Evolutionary conservation across 208 protist genomes (phyloP), one percentile per base, ranked within the genome.

Genomic region (Trypanosoma cruzi): DNA sequence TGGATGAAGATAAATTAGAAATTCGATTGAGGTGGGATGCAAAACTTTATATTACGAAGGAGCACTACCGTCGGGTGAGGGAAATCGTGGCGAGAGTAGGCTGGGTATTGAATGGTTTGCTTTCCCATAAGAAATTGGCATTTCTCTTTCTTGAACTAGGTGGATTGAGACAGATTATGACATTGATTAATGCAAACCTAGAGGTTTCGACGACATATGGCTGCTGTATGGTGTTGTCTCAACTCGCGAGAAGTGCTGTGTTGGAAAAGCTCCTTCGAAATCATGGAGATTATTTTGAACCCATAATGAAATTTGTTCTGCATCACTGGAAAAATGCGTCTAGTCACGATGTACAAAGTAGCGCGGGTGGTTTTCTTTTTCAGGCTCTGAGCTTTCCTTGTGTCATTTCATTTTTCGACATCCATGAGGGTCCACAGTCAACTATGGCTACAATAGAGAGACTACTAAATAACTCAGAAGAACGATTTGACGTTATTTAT

Each of bases 181-280:
- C 54, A 18, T 42, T 92, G 18, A 71, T 84, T 22, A 62, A 83
- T 37, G 78, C 69, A 18, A 62, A 73, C 34, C 32, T 83, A 22
- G 80, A 85, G 14, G 64, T 80, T 16, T 65, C 82, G 57, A 89
- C 72, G 0, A 85, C 72, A 4, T 89, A 94, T 68, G 77, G 86
- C 6, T 93, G 85, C 54, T 80, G 81, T 64, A 82, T 93, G 40
- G 79, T 96, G 20, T 64, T 96, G 28, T 81, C 85, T 46, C 85
- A 86, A 48, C 52, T 96, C 26, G 77, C 85, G 5, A 86, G 79
- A 61, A 69, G 64, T 13, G 37, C 77, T 31, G 78, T 94, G 20
- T 92, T 96, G 65, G 91, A 93, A 59, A 85, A 90, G 36, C 70
- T 96, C 40, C 73, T 96, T 74, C 68, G 85, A 50, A 79, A 80